Base-by-base conservation (phyloP, 495 filamentous ascomycete species). In the Schizothecium vesticola region DNA sequence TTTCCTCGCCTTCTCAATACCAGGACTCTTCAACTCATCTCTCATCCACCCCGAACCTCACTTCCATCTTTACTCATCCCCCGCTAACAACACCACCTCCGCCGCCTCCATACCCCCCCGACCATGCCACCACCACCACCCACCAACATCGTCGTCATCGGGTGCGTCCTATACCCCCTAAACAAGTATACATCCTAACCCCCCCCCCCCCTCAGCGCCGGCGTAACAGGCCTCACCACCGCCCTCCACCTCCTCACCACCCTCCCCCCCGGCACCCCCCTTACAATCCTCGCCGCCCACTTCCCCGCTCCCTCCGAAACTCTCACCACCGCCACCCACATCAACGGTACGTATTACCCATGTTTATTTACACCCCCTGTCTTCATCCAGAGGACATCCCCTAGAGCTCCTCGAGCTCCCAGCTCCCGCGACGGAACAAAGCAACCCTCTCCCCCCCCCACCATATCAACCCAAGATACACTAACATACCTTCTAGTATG, bases 231-330 rank as follows among this genome's bases (percentile, higher is more conserved):
- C 63, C 82, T 89, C 55, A 80, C 82, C 71, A 80, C 80, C 24
- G 86, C 86, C 59, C 73, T 86, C 51, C 70, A 68, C 59, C 78
- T 88, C 71, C 43, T 51, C n/a, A 29, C 56, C 63, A 29, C 24
- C 23, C 51, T 65, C 63, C 86, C 78, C 55, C 85, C 77, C n/a
- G 73, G 74, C 26, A 73, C 82, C 74, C 70, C 70, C 64, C 81
- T 88, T 26, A 82, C 84, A 63, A 80, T 89, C 65, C 73, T 88
- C 16, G 86, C 87, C 64, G 79, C 80, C 43, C 84, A 89, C 73
- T 84, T 88, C 66, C 87, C 87, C 36, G 71, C 68, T 23, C 79
- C 80, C 24, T 81, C 77, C 61, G 79, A 80, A 66, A 79, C 76
- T 63, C 79, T 82, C 63, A 77, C 80, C 65, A 62, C 76, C 25